Evolutionary conservation across 441 rosid species (phyloP), one percentile per base, ranked within the genome.

Genomic region (Euphorbia neoarborescens): DNA sequence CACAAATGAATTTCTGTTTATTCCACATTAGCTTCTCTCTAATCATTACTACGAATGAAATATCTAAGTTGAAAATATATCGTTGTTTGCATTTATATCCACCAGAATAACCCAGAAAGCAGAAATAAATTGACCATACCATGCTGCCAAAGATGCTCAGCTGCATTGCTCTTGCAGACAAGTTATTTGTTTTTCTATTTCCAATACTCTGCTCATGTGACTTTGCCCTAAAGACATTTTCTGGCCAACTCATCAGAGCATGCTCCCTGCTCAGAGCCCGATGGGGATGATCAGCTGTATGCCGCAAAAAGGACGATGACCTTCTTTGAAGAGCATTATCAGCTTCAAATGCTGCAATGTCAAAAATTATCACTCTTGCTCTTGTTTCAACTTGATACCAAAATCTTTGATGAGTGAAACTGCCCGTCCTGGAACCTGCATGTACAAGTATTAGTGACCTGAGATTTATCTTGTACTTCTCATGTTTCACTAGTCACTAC

Each of bases 171-270:
- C 81, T 81, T 65, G 84, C 82, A 44, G 96, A 84, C 68, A 91
- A 83, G 79, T 76, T 89, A 68, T 76, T 75, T 22, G 80, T 20
- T n/a, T 75, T 75, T 62, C 12, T 71, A 71, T 37, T 80, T 67
- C 65, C 73, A 56, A 12, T 42, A 60, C 63, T 76, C 53, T 70
- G 79, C 69, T 70, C 66, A 3, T 72, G 75, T 53, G 77, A 79
- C 69, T 76, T 62, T 48, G 78, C 70, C 65, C 65, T 64, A 85
- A 66, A 76, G 50, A 84, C 68, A 62, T 42, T 76, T 69, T 89
- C 90, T 9, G 96, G 96, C 92, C 92, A 91, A 63, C 90, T 88
- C 89, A 91, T 86, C 63, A 91, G 86, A 51, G 84, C 71, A 73
- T 86, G 92, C 75, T 89, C 94, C 74, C 80, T 86, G 68, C 82